Evolutionary conservation across 805 yeast species (phyloP).

Genomic region (Ogataea wickerhamii): DNA sequence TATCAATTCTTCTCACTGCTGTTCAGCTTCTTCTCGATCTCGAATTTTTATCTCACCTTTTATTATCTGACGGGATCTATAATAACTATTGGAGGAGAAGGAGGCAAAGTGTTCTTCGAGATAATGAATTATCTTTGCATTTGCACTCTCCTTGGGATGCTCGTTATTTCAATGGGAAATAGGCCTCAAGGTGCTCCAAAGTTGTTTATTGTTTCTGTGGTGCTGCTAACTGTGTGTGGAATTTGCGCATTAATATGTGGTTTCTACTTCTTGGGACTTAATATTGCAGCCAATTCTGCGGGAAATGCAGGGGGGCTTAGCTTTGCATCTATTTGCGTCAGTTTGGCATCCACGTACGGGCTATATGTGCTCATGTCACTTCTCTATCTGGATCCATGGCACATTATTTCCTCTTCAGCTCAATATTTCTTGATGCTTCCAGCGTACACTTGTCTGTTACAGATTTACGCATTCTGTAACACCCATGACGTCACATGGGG

Average conservation of each 20-base stretch:
- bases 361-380: slow-evolving; percentile 78
- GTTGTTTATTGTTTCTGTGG: slow-evolving; percentile 69
- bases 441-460: slow-evolving; percentile 85
- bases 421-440: slow-evolving; percentile 92
- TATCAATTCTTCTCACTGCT: slow-evolving; percentile 78
- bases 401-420: slow-evolving; percentile 75
- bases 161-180: slow-evolving; percentile 93
- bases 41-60: slow-evolving; percentile 89
- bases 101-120: slow-evolving; percentile 83
- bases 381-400: slow-evolving; percentile 95
- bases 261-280: slow-evolving; percentile 65
- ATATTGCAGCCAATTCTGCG: slow-evolving; percentile 40
- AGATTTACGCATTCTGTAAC: slow-evolving; percentile 95
- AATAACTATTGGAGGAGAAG: slow-evolving; percentile 54
- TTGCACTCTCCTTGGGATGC: slow-evolving; percentile 80
- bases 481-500: slow-evolving; percentile 99
- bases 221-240: slow-evolving; percentile 73
- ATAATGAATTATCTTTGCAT: slow-evolving; percentile 82
- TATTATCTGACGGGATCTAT: slow-evolving; percentile 90
- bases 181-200: slow-evolving; percentile 94
- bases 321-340: slow-evolving; percentile 74
- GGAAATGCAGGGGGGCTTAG: slow-evolving; percentile 43
- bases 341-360: slow-evolving; percentile 89
- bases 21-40: slow-evolving; percentile 89
- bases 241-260: slow-evolving; percentile 80